Base-by-base conservation (phyloP, 78 protist species). In the Acrasis kona region DNA sequence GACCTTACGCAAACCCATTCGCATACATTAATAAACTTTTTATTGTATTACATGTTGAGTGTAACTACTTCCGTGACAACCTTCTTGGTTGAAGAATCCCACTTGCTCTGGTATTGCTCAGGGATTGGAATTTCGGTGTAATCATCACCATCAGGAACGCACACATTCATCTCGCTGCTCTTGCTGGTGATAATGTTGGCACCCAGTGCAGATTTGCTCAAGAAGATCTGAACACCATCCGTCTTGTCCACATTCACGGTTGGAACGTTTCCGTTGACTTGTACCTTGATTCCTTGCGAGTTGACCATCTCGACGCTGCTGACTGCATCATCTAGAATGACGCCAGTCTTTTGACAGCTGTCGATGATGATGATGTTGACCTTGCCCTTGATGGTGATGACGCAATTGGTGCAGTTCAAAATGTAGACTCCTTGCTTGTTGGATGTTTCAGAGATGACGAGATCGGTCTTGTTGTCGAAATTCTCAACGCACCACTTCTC, bases 401-500 rank as follows among this genome's bases (percentile, higher is more conserved):
- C 73, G 27, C 78, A 57, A 79, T 71, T 68, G 10, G 2, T 28
- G 84, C 93, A 88, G 71, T 82, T 78, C 84, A 58, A 84, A 12
- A 85, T 39, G 87, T 91, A 91, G 27, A 91, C 89, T 37, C 74
- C 69, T 50, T 91, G 90, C 10, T 41, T 31, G 32, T 79, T 72
- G 34, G 65, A 29, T 37, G 37, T 0, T 37, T 78, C 83, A 10
- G 37, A 70, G 41, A 89, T 81, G 74, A 73, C 67, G 4, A 89
- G 37, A 61, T 41, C 50, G 76, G 77, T 39, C 85, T 76, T 80
- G 40, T 58, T 61, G 10, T n/a, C 72, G 58, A 87, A 89, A 79
- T 80, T 28, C 73, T 89, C 94, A 39, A 92, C 77, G 1, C 27
- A 9, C 96, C 96, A 92, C 78, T 87, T 87, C 86, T 89, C 83